These are phyloP conservation scores for Coniochaeta hoffmannii DNA, from an alignment of 2,329 filamentous ascomycete genomes.

Conservation along the genomic window DNA sequence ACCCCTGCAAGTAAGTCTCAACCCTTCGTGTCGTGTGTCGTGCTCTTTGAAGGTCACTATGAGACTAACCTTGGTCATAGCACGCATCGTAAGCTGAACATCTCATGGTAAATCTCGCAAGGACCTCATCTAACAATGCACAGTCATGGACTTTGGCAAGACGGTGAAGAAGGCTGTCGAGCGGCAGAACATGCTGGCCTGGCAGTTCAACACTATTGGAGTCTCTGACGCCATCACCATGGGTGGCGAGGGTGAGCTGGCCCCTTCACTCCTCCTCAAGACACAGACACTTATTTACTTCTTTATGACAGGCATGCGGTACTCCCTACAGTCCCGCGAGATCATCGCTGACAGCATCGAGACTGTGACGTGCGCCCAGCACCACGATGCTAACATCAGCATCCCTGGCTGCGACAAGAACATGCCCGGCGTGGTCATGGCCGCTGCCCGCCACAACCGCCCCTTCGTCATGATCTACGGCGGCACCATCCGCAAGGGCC, in stretches of 20 bases:
- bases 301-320: conserved; percentile 67
- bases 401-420: conserved; percentile 97
- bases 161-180: conserved; percentile 77
- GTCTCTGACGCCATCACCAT: conserved; percentile 91
- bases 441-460: conserved; percentile 82
- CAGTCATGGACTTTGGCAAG: conserved; percentile 79
- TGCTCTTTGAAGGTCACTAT: background rate
- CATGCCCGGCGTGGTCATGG: conserved; percentile 91
- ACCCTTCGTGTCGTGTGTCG: background rate
- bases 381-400: conserved; percentile 87
- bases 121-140: conserved; percentile 3
- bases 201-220: conserved; percentile 90
- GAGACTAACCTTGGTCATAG: conserved; percentile 9
- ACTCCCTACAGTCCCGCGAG: conserved; percentile 82
- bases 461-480: conserved; percentile 95
- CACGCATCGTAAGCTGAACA: conserved; percentile 14
- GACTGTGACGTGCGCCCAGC: conserved; percentile 84
- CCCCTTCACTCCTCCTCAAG: background rate
- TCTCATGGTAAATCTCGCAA: background rate
- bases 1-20: conserved; percentile 76
- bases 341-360: conserved; percentile 94
- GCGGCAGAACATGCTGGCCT: conserved; percentile 81
- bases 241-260: conserved; percentile 72
- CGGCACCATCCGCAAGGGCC: conserved; percentile 83
- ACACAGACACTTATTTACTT: background rate